Conservation (phyloP, 2,329 filamentous ascomycete genomes). For the Allantophomopsis cytisporea region DNA sequence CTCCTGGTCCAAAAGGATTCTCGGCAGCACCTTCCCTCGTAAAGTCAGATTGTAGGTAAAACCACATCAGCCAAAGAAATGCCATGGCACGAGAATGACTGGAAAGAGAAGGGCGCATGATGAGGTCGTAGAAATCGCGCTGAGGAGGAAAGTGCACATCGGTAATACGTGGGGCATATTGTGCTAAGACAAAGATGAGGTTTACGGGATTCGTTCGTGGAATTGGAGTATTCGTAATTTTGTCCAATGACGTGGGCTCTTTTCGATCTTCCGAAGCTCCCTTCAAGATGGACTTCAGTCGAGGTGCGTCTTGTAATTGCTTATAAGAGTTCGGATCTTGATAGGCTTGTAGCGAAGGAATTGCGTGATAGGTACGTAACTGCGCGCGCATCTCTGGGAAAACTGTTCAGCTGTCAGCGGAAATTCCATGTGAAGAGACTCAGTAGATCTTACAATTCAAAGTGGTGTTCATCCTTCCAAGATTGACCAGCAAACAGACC, state of each 20-base stretch:
- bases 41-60: conserved; percentile 94
- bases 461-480: conserved; percentile 97
- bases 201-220: conserved; percentile 96
- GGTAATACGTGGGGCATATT: conserved; percentile 80
- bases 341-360: conserved; percentile 87
- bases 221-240: conserved; percentile 53
- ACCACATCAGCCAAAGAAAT: conserved; percentile 98
- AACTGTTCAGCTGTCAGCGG: conserved; percentile 41
- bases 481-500: conserved; percentile 94
- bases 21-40: conserved; percentile 73
- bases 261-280: conserved; percentile 79
- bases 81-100: conserved; percentile 74
- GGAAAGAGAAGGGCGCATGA: conserved; percentile 78
- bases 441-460: conserved; percentile 62
- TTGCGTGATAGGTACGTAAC: conserved; percentile 92
- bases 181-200: conserved; percentile 86
- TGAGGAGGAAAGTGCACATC: conserved; percentile 80
- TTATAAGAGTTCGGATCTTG: conserved; percentile 96
- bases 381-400: conserved; percentile 99
- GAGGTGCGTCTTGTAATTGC: conserved; percentile 89
- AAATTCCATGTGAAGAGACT: conserved; percentile 1
- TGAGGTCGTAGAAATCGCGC: conserved; percentile 88
- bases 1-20: conserved; percentile 75
- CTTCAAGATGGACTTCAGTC: conserved; percentile 93
- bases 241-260: conserved; percentile 73